Conservation (phyloP, 768 basidiomycete genomes). For the Mycena venus region DNA sequence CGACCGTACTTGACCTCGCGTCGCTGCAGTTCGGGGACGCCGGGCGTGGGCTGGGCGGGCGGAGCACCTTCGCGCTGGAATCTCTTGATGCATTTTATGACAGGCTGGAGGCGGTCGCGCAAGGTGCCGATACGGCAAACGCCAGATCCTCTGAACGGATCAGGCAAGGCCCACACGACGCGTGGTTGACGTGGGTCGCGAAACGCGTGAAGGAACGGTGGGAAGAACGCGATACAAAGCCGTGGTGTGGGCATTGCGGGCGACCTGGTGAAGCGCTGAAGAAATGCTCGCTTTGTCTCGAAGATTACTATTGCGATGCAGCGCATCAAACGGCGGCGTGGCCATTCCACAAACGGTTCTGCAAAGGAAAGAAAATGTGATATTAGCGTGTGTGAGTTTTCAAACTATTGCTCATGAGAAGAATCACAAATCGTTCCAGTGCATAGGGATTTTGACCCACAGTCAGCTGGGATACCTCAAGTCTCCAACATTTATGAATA, state of each 20-base stretch:
- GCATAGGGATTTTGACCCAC: no score
- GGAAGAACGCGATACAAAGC: neutral
- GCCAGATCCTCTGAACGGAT: neutral
- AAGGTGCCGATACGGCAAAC: neutral
- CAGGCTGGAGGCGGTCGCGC: neutral
- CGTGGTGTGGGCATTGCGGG: conserved; percentile 39
- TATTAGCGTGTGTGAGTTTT: neutral
- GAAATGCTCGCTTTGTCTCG: conserved; percentile 28
- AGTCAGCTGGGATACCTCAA: no score
- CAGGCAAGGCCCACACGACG: neutral
- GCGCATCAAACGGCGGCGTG: conserved; percentile 35
- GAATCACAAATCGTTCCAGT: no score
- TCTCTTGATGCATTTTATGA: conserved; percentile 25
- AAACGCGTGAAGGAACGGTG: conserved; percentile 30
- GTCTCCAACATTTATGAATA: no score
- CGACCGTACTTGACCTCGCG: conserved; percentile 28
- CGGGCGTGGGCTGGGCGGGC: conserved; percentile 33
- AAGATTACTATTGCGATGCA: conserved; percentile 29
- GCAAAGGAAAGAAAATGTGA: neutral
- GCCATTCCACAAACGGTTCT: conserved; percentile 32
- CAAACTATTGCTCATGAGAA: no score
- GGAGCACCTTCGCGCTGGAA: conserved; percentile 30
- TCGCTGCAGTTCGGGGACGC: conserved; percentile 40
- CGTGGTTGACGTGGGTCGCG: conserved; percentile 31
- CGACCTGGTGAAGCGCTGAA: neutral